Evolutionary conservation across 1,284 basidiomycete species (phyloP).

Genomic region (Singerocomus rubriflavus): DNA sequence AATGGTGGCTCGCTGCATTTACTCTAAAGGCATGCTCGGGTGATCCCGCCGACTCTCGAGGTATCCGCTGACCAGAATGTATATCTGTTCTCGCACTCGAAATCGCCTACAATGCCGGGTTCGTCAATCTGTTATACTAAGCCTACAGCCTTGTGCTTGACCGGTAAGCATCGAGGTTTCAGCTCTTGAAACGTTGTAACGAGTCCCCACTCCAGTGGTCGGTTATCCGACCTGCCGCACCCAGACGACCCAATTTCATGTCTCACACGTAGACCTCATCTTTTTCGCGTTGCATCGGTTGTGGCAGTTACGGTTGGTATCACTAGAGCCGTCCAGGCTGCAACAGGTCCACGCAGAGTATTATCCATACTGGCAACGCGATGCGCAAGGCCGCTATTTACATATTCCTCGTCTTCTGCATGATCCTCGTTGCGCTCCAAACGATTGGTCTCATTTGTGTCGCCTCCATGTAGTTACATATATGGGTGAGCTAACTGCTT

Average conservation of each 20-base stretch:
- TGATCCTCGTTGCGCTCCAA: slow-evolving; percentile 37
- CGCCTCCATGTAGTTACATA: neutral
- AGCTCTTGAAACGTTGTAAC: neutral
- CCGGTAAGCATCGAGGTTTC: slow-evolving; percentile 21
- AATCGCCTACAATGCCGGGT: slow-evolving; percentile 35
- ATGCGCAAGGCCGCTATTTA: slow-evolving; percentile 38
- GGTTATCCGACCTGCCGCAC: slow-evolving; percentile 21
- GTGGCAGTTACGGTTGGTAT: slow-evolving; percentile 41
- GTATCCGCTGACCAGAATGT: slow-evolving; percentile 22
- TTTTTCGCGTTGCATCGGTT: slow-evolving; percentile 35
- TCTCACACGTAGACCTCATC: slow-evolving; percentile 31
- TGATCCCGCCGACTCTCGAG: slow-evolving; percentile 4
- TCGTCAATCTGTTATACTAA: slow-evolving; percentile 36
- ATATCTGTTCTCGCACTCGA: slow-evolving; percentile 26
- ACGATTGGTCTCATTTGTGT: slow-evolving; percentile 34
- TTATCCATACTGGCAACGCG: slow-evolving; percentile 19
- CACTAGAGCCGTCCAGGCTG: slow-evolving; percentile 29
- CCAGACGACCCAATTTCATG: slow-evolving; percentile 26
- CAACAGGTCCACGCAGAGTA: slow-evolving; percentile 13
- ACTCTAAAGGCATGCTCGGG: slow-evolving; percentile 33
- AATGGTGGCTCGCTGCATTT: slow-evolving; percentile 23
- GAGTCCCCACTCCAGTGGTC: slow-evolving; percentile 14
- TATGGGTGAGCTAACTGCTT: slow-evolving; percentile 1
- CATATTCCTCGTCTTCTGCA: slow-evolving; percentile 45
- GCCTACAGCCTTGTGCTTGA: slow-evolving; percentile 35